Conservation (phyloP, 1,284 basidiomycete species). For the Anthracocystis panici-leucophaei region DNA sequence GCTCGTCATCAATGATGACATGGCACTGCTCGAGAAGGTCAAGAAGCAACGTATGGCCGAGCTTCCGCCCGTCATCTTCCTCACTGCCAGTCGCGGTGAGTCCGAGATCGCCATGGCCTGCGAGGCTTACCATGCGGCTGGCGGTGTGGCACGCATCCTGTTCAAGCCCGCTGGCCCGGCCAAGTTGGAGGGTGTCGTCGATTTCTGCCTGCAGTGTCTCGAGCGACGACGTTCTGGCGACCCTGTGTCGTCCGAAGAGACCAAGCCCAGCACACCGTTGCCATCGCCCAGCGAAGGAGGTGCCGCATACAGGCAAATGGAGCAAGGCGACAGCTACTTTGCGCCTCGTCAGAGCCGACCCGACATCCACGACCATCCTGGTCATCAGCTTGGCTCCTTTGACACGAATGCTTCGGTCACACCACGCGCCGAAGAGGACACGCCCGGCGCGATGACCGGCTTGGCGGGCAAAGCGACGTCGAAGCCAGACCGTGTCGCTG, state of each 20-base stretch:
- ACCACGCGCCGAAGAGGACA: slow-evolving; percentile 23
- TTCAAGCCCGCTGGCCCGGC: slow-evolving; percentile 91
- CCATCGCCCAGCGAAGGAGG: slow-evolving; percentile 46
- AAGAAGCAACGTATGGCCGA: slow-evolving; percentile 49
- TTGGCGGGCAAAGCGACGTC: slow-evolving; percentile 2
- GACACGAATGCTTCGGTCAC: slow-evolving; percentile 35
- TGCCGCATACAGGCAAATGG: slow-evolving; percentile 21
- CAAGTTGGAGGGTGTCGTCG: slow-evolving; percentile 78
- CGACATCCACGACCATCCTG: slow-evolving; percentile 24
- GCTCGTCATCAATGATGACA: slow-evolving; percentile 85
- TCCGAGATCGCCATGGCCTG: slow-evolving; percentile 75
- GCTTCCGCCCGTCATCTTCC: slow-evolving; percentile 78
- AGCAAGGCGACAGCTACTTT: slow-evolving; percentile 53
- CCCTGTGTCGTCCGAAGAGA: slow-evolving; percentile 47
- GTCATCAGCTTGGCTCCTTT: slow-evolving; percentile 47
- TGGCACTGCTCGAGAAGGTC: slow-evolving; percentile 72
- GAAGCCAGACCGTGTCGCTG: neutral
- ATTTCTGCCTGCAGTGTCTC: slow-evolving; percentile 78
- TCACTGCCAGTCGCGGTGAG: slow-evolving; percentile 79
- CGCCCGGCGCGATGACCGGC: slow-evolving; percentile 6
- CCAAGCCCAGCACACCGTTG: slow-evolving; percentile 54
- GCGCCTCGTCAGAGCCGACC: slow-evolving; percentile 41
- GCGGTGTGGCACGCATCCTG: slow-evolving; percentile 85
- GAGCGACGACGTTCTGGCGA: slow-evolving; percentile 56
- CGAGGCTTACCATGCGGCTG: slow-evolving; percentile 80